Evolutionary conservation across 352 stramenopile species (phyloP).

Genomic region (Globisporangium acanthophoron): DNA sequence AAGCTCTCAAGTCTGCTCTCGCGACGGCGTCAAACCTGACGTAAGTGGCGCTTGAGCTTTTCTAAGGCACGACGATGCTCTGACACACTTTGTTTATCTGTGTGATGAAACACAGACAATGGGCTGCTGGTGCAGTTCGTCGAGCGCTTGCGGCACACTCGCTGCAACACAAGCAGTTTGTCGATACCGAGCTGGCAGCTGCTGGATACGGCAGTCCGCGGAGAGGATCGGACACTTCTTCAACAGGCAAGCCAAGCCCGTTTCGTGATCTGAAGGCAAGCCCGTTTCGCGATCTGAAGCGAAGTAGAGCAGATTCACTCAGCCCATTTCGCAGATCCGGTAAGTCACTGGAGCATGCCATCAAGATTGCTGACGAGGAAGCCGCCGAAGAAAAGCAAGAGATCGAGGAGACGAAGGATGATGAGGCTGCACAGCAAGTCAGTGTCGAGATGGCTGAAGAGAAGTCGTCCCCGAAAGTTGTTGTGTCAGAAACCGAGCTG

Average conservation of each 20-base stretch:
- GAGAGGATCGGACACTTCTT: background rate
- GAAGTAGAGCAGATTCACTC: background rate
- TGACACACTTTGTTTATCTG: background rate
- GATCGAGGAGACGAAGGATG: background rate
- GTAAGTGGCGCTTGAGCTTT: conserved; percentile 16
- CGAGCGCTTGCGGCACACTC: conserved; percentile 65
- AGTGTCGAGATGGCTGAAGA: background rate
- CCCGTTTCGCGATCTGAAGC: background rate
- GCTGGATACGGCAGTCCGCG: conserved; percentile 1
- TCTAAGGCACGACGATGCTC: background rate
- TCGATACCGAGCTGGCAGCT: conserved; percentile 9
- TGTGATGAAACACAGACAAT: conserved; percentile 41
- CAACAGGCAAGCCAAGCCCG: background rate
- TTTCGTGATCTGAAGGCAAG: background rate
- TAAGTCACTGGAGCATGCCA: background rate
- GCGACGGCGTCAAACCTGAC: conserved; percentile 81
- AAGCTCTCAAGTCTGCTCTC: conserved; percentile 75
- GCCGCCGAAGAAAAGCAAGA: background rate
- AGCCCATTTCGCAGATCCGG: background rate
- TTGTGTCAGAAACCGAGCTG: background rate
- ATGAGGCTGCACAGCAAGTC: background rate
- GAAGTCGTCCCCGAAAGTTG: background rate
- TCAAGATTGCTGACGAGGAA: conserved; percentile 7
- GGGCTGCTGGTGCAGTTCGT: conserved; percentile 72
- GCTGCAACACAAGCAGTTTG: conserved; percentile 25